A percentile compares a stretch with the other conserved stretches of the same genome.
These are phyloP conservation scores for Mucor velutinosus DNA, from an alignment of 371 early-diverging fungal genomes.

Conservation along the genomic window DNA sequence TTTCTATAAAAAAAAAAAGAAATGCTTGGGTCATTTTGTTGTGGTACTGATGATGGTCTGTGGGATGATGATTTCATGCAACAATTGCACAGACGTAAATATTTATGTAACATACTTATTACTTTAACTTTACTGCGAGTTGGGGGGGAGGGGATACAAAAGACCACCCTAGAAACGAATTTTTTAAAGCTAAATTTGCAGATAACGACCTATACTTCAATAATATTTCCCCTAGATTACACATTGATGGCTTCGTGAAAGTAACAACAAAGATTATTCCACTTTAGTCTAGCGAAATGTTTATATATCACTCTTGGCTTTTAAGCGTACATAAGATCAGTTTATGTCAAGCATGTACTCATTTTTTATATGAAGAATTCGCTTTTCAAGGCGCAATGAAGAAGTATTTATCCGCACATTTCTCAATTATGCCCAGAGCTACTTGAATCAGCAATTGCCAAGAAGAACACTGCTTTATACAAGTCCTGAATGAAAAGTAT, in stretches of 20 bases:
- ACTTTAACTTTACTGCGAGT: not conserved
- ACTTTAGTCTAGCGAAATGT: not conserved
- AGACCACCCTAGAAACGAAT: not conserved
- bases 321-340: not conserved
- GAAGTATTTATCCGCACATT: not conserved
- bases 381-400: not conserved
- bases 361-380: not conserved
- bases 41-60: not conserved
- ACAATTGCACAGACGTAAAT: not conserved
- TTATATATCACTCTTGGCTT: not conserved
- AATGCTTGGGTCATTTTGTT: too few relatives aligned
- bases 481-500: not conserved
- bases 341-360: not conserved
- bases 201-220: not conserved
- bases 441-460: not conserved
- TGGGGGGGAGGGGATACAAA: not conserved
- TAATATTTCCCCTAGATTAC: not conserved
- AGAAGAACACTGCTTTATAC: not conserved
- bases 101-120: not conserved
- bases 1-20: too few relatives aligned
- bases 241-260: not conserved
- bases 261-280: not conserved
- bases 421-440: not conserved
- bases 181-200: not conserved
- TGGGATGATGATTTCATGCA: not conserved